phyloP scores from a whole-genome alignment of 495 filamentous ascomycete species.

The Cercophora sp. region DNA sequence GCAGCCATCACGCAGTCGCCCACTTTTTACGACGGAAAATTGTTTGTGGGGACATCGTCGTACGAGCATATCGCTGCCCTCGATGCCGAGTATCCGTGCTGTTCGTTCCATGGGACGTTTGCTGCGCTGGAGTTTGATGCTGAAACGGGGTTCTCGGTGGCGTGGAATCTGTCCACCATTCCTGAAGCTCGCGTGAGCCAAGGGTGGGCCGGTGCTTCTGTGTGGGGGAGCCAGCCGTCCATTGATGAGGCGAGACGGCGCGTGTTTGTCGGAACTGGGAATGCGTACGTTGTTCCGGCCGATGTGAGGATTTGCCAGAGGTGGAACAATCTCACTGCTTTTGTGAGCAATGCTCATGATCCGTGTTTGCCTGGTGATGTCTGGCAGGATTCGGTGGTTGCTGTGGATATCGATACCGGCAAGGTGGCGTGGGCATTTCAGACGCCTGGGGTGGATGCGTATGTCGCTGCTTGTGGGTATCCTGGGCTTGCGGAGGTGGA shows the following conservation, averaged over 20 bases:
- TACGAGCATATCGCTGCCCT: constrained; percentile 15
- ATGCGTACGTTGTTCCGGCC: constrained; percentile 28
- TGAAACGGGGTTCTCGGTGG: constrained; percentile 13
- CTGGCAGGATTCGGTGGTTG: constrained; percentile 33
- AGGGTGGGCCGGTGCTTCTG: constrained; percentile 28
- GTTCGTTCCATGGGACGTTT: constrained; percentile 32
- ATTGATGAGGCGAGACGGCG: constrained; percentile 27
- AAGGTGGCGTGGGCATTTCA: constrained; percentile 28
- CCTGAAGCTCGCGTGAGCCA: neutral
- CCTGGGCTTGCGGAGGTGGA: constrained; percentile 11
- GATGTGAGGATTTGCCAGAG: constrained; percentile 12
- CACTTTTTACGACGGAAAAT: constrained; percentile 27
- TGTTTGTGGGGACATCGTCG: constrained; percentile 32
- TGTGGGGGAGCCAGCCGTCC: constrained; percentile 42
- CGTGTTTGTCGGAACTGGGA: constrained; percentile 38
- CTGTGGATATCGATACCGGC: constrained; percentile 29
- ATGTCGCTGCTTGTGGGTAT: constrained; percentile 27
- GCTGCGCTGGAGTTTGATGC: constrained; percentile 23
- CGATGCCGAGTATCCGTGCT: constrained; percentile 29
- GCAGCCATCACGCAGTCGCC: constrained; percentile 32
- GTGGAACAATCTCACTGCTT: neutral
- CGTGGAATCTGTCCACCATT: constrained; percentile 30
- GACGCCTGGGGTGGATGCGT: constrained; percentile 28
- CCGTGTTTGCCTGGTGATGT: constrained; percentile 17
- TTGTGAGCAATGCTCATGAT: neutral